phyloP scores from a whole-genome alignment of 2,329 filamentous ascomycete genomes.

The Cercospora citrullina region DNA sequence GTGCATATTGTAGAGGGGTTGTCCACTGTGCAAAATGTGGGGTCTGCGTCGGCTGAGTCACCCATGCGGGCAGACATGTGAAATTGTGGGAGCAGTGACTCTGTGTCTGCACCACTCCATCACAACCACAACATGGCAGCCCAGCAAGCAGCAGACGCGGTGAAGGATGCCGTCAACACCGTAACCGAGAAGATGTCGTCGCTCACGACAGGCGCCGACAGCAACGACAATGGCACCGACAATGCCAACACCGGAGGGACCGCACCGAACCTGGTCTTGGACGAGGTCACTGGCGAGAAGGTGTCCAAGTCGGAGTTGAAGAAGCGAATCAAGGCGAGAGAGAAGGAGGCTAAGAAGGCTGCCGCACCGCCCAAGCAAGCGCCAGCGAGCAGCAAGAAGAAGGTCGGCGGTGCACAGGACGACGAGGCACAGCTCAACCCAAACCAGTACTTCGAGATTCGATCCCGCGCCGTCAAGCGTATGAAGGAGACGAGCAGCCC shows the following conservation, averaged over 20 bases:
- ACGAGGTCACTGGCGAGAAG: conserved; percentile 89
- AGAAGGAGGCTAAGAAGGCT: conserved; percentile 84
- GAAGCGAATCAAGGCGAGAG: conserved; percentile 89
- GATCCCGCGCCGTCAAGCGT: conserved; percentile 77
- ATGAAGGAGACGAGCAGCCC: conserved; percentile 71
- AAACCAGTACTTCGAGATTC: conserved; percentile 95
- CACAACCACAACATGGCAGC: conserved; percentile 34
- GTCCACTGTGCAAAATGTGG: neutral
- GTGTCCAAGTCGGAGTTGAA: conserved; percentile 67
- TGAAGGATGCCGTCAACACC: conserved; percentile 40
- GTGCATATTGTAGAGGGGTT: neutral
- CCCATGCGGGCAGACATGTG: neutral
- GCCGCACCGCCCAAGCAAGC: conserved; percentile 67
- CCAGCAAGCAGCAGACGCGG: conserved; percentile 39
- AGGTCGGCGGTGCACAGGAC: conserved; percentile 61
- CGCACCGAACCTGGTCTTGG: conserved; percentile 67
- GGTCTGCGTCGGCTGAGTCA: neutral
- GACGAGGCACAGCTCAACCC: conserved; percentile 73
- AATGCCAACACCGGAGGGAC: conserved; percentile 19
- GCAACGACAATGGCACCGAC: conserved; percentile 3
- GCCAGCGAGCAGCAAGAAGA: conserved; percentile 59
- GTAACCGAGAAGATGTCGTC: conserved; percentile 39
- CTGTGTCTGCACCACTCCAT: neutral
- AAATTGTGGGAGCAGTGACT: neutral
- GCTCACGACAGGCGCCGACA: conserved; percentile 38